Evolutionary conservation across 352 stramenopile genomes (phyloP), one percentile per base, ranked within the genome.

Genomic region (Phytophthora syringae): DNA sequence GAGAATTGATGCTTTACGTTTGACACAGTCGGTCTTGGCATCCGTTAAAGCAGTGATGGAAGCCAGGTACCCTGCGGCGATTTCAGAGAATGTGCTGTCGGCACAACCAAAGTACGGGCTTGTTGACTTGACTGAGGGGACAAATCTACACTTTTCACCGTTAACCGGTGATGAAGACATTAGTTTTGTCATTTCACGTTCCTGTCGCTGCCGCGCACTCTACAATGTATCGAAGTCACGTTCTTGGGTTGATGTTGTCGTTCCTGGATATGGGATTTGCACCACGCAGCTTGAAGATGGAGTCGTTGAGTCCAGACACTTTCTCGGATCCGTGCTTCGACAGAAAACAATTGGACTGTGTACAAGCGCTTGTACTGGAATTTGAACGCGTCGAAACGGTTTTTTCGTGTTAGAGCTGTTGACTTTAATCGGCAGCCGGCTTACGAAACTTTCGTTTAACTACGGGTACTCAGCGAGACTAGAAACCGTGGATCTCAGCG

Each of bases 221-320:
- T 50, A 59, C 25, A n/a, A 32, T 13, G 18, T 12, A n/a, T 9
- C 5, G 3, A 21, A 43, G 2, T 13, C 34, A 30, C 9, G 4
- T 9, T 2, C 20, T n/a, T 40, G 25, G 16, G n/a, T 39, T 9
- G 22, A 27, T 7, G 16, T 59, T 13, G 52, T 48, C 2, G 36
- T 59, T 15, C 52, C 52, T 50, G 52, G 52, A 5, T 49, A 59
- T 16, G 52, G 37, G 4, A 5, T 50, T 40, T 50, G 52, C 24
- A 43, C 18, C 7, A 15, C 16, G 39, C 36, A 50, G 5, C 24
- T 44, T 30, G 28, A 30, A 11, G 12, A 20, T 18, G 52, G 52
- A 20, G n/a, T 43, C 16, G 12, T 39, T 16, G 32, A 39, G 32
- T 39, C 32, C 32, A 39, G 7, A 39, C 12, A 32, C 27, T n/a